These are phyloP conservation scores for Hanseniaspora pseudoguilliermondii DNA, from an alignment of 805 yeast genomes.

Conservation along the genomic window DNA sequence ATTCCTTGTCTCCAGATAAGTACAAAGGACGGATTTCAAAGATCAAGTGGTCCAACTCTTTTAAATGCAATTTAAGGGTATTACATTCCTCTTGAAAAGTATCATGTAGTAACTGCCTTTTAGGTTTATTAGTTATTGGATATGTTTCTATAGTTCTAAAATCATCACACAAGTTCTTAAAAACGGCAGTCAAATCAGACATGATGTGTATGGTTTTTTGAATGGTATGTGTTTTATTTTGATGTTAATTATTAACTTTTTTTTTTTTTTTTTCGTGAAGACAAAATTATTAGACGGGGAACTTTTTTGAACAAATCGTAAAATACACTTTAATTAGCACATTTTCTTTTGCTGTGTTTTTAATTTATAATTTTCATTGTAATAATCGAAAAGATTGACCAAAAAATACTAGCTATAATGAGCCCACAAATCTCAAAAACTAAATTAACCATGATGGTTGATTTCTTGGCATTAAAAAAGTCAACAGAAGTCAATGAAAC, in stretches of 20 bases:
- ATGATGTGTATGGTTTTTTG: not conserved
- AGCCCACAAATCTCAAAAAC: not conserved
- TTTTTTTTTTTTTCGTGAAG: not conserved
- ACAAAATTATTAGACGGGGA: no score
- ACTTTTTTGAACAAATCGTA: no score
- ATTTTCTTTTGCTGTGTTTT: not conserved
- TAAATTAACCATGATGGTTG: not conserved
- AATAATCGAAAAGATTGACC: not conserved
- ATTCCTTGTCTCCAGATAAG: conserved; percentile 17
- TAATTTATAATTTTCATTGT: not conserved
- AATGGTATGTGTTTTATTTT: not conserved
- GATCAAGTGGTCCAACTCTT: conserved; percentile 23
- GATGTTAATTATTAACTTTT: not conserved
- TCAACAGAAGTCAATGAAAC: not conserved
- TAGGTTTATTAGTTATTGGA: not conserved
- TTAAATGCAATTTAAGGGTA: conserved; percentile 22
- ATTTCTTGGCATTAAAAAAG: not conserved
- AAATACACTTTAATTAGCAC: not conserved
- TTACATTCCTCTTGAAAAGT: conserved; percentile 24
- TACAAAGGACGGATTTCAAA: conserved; percentile 23
- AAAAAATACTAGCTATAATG: not conserved
- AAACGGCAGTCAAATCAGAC: conserved; percentile 1
- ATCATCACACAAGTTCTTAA: not conserved
- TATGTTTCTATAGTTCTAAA: not conserved
- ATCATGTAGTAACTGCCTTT: conserved; percentile 18